Evolutionary conservation across 108 stramenopile species (phyloP).

Genomic region (Nitzschia sp.): DNA sequence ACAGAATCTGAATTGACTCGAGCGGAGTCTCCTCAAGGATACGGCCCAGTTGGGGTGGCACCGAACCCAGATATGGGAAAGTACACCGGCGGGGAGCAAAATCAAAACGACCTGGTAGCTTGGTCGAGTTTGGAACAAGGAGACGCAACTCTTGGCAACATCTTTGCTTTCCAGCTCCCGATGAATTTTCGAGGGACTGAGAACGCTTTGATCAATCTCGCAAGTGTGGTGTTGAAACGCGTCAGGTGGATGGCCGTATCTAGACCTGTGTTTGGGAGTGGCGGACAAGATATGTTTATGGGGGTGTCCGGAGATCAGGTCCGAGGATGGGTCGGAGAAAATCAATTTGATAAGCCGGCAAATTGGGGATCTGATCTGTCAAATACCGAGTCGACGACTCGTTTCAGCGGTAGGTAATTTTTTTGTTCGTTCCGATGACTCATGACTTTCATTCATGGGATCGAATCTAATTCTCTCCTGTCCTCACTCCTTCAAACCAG

Average conservation of each 20-base stretch:
- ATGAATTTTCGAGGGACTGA: background rate
- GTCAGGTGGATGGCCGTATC: constrained; percentile 32
- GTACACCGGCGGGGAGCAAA: constrained; percentile 19
- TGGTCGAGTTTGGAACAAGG: constrained; percentile 29
- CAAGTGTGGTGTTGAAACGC: constrained; percentile 12
- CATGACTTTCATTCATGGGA: too few species aligned
- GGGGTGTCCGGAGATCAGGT: constrained; percentile 22
- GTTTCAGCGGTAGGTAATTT: too few species aligned
- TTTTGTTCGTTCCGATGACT: too few species aligned
- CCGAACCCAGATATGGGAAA: constrained; percentile 18
- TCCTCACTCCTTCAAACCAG: background rate
- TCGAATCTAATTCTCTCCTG: too few species aligned
- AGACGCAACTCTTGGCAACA: constrained; percentile 5
- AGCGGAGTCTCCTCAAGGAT: constrained; percentile 14
- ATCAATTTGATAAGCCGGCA: constrained; percentile 16
- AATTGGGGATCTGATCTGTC: constrained; percentile 13
- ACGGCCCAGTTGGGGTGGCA: constrained; percentile 23
- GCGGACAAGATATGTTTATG: constrained; percentile 24
- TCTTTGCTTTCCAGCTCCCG: constrained; percentile 24
- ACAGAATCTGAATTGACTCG: constrained; percentile 25
- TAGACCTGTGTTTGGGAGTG: constrained; percentile 13
- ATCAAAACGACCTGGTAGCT: constrained; percentile 22
- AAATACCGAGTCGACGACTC: too few species aligned
- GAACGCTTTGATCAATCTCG: background rate
- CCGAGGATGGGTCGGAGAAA: constrained; percentile 25